Base-by-base conservation (phyloP, 306 rosid species). In the Prunus mongolica region DNA sequence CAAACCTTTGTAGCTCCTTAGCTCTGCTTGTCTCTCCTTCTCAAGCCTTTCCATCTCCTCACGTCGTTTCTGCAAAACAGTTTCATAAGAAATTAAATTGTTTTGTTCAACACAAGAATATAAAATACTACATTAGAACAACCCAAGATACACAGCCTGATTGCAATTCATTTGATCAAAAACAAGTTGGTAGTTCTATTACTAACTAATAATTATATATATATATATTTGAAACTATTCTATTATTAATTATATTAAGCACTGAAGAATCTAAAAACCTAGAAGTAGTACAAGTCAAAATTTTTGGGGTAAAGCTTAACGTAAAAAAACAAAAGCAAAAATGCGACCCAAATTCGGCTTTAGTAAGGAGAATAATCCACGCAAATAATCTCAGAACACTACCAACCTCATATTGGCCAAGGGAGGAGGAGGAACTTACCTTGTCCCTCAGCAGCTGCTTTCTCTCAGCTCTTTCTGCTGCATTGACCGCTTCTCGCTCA, bases 381-480 rank as follows among this genome's bases (percentile, higher is more conserved):
- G 2, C 14, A 56, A 38, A 56, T 1, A 22, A 24, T 38, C 2
- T 56, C 11, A 46, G 51, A 67, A 13, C 11, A 22, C 58, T 24
- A 58, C 25, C 12, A 32, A n/a, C 75, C 68, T 64, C 52, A 20
- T 57, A 51, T 12, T n/a, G 65, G 56, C 24, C 19, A 51, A 13
- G 32, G 45, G 49, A 69, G 27, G 41, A 61, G n/a, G 65, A 16
- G 34, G 28, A 51, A 85, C 89, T 83, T 79, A 91, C 98, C 63
- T 94, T 94, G 55, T 94, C 97, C 82, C 98, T 87, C 86, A 91
- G 82, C 16, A 77, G 89, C 49, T 74, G 88, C 32, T 94, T 94
- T 76, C 98, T 90, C 87, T 94, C 98, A 12, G 96, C 95, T 84
- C 96, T 84, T 89, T 94, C 98, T 7, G 96, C 97, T 57, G 97